Evolutionary conservation across 177 flowering plant species (phyloP), one percentile per base, ranked within the genome.

Genomic region (Telopea speciosissima): DNA sequence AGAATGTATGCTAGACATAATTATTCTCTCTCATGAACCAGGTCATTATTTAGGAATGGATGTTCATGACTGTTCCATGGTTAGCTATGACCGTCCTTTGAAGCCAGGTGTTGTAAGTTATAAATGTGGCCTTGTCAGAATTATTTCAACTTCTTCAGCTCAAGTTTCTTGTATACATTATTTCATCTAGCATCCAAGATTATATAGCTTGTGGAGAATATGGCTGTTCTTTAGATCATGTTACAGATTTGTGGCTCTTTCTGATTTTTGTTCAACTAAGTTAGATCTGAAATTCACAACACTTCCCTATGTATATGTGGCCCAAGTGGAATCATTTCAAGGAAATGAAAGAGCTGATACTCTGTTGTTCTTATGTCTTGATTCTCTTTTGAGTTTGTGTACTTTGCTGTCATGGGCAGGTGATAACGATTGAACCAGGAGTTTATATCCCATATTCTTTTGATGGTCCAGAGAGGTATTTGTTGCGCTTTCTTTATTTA

Each of bases 31-130:
- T 71, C 52, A 64, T 65, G 45, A 79, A 68, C 66, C 85, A 91
- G 98, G 97, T 81, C 97, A 92, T 73, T 92, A 90, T 83, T 82
- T 95, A 21, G 99, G 99, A 72, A 92, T 90, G 97, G 99, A 95
- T 81, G 93, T 95, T 72, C 99, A 95, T 77, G 98, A 94, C 81
- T 85, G 91, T 75, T 81, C 92, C 8, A 68, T 63, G 59, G 64
- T 92, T 76, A 74, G 84, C 78, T 83, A 75, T 69, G 86, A 87
- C 75, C 84, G 92, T 40, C 86, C 91, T 59, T 68, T 94, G 85
- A 77, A 89, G 89, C 97, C 97, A 40, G 99, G 99, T 71, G 92
- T 92, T 76, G 97, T 95, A 86, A 90, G 99, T 85, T 70, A 42
- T 52, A 25, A 52, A 49, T 66, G 54, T 19, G 63, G 61, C 59